Base-by-base conservation (phyloP, 2,329 filamentous ascomycete genomes). In the Aspergillus uvarum region DNA sequence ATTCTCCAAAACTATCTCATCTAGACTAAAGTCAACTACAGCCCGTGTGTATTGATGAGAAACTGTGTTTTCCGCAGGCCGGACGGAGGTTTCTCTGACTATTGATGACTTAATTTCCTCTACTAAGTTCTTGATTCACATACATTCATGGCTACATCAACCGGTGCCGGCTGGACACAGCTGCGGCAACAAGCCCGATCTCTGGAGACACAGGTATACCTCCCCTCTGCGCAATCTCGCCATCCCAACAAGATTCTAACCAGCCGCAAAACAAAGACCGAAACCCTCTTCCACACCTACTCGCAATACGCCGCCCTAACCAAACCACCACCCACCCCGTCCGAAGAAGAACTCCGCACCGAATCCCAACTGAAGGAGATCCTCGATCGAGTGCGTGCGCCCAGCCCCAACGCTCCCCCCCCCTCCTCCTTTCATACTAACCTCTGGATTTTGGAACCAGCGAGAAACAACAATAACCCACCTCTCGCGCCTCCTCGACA, bases 171-270 rank as follows among this genome's bases (percentile, higher is more conserved):
- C 79, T 99, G 95, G 95, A 89, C 92, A 72, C 92, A 97, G 80
- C 84, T 98, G 68, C 90, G 95, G 70, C 92, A 97, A 76, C 94
- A 98, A 79, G 91, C 92, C 63, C 85, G 95, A 70, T 86, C 88
- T 49, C 82, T 97, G 63, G 95, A 99, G 77, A 91, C 89, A 62
- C 94, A 98, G 85, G 94, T 96, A 82, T n/a, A 42, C 47, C n/a
- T 26, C 22, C 49, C 11, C 38, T n/a, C 29, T 26, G 12, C 14
- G 6, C 14, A 8, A 10, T 44, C 19, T n/a, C 26, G 5, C 14
- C 2, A 44, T 21, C 19, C 32, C 29, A 42, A 10, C 26, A 26
- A 10, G 7, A 8, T 10, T 29, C 26, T 29, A 29, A 29, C 32
- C 10, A 16, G 12, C 32, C 4, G 5, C 4, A 16, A 16, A 35